Evolutionary conservation across 2,329 filamentous ascomycete species (phyloP), one percentile per base, ranked within the genome.

Genomic region (Chalara sp.): DNA sequence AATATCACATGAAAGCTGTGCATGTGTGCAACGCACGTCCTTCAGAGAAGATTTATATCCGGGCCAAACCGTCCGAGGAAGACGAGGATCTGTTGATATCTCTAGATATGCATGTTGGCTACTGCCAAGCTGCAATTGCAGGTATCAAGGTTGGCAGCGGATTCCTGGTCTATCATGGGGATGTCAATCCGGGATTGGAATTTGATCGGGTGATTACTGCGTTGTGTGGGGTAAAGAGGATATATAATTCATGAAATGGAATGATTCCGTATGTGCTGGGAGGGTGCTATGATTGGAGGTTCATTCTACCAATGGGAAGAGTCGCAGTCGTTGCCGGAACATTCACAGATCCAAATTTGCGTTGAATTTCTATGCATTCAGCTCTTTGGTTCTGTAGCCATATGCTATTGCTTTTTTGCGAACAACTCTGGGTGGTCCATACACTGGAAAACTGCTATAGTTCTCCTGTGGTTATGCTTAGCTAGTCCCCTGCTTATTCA

Each of bases 1-100:
- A 51, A 10, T 63, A 60, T 44, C 61, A 52, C 47, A 63, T 65
- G 61, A 65, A 66, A 54, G 61, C 46, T 4, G 51, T 65, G 6
- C 61, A 67, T 53, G 50, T 67, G 32, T 53, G 57, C 43, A 47
- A 59, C 42, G 59, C 61, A 13, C 42, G 44, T 30, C 50, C 45
- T 5, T 28, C 59, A 3, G 62, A 67, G 35, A 65, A 57, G 53
- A 54, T 66, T n/a, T 63, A 59, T 43, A 47, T 63, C 32, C 59
- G 61, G 21, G 21, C 21, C 21, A 21, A 21, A 21, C 21, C 21
- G 2, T 3, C 21, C 21, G 21, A 21, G 2, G 21, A 21, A 21
- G 21, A 21, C 21, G 21, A 21, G 21, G 21, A 21, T 21, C 21
- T 21, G 21, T 21, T 21, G 21, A 21, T 21, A 21, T 21, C 21